phyloP scores from a whole-genome alignment of 2,329 filamentous ascomycete genomes.

The Diaporthe aspalathi region DNA sequence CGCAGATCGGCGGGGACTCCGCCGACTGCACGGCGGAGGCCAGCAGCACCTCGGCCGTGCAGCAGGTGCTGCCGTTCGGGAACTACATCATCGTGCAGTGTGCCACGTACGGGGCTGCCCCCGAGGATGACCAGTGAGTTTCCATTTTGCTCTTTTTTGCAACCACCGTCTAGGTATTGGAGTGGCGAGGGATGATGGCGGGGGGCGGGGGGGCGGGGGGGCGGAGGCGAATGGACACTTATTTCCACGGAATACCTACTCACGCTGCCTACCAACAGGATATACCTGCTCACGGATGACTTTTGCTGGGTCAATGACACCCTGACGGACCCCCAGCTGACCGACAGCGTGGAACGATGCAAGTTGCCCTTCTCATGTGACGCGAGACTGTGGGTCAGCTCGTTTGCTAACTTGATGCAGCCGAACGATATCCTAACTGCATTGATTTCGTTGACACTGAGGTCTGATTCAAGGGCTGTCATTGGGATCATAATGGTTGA shows the following conservation, averaged over 20 bases:
- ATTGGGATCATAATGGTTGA: too few species aligned
- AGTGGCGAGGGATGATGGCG: too few species aligned
- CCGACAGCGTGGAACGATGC: constrained; percentile 24
- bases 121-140: constrained; percentile 30
- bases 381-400: too few species aligned
- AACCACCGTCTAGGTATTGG: too few species aligned
- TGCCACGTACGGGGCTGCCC: constrained; percentile 28
- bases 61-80: constrained; percentile 19
- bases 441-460: constrained; percentile 32
- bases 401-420: not conserved
- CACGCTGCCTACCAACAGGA: not conserved
- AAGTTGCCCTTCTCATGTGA: not conserved
- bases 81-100: constrained; percentile 37
- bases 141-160: too few species aligned
- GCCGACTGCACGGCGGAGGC: constrained; percentile 30
- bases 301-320: constrained; percentile 39
- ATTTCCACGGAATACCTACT: too few species aligned
- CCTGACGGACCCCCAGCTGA: constrained; percentile 33
- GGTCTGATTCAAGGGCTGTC: not conserved
- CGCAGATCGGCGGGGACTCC: constrained; percentile 26
- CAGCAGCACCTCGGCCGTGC: constrained; percentile 18
- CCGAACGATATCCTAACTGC: constrained; percentile 36
- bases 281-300: constrained; percentile 34
- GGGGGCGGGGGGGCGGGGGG: too few species aligned
- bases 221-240: not conserved